Conservation (phyloP, 768 basidiomycete species). For the Peribolospora baueri region DNA sequence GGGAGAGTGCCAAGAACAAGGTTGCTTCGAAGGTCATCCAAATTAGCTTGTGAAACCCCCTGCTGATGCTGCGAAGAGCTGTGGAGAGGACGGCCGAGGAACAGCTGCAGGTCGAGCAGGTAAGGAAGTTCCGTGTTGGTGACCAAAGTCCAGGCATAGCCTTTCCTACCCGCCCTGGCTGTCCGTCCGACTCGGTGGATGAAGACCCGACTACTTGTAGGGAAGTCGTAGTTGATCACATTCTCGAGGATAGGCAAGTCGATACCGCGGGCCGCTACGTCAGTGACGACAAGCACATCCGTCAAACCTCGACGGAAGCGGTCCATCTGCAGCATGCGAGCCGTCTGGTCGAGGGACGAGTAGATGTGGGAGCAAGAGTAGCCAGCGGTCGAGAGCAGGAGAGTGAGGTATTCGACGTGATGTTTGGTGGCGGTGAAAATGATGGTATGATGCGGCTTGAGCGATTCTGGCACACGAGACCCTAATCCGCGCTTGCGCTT, state of each 20-base stretch:
- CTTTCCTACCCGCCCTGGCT: constrained; percentile 76
- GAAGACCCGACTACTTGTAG: constrained; percentile 74
- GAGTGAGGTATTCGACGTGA: constrained; percentile 81
- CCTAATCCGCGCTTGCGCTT: constrained; percentile 11
- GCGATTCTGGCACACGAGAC: constrained; percentile 11
- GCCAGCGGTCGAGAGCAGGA: constrained; percentile 49
- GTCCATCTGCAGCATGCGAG: constrained; percentile 72
- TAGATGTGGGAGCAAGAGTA: constrained; percentile 87
- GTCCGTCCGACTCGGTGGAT: constrained; percentile 93
- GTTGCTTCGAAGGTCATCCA: constrained; percentile 3
- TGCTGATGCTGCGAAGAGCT: constrained; percentile 25
- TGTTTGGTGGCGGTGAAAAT: constrained; percentile 94
- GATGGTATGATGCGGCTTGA: constrained; percentile 68
- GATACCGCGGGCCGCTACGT: constrained; percentile 92
- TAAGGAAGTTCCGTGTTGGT: constrained; percentile 66
- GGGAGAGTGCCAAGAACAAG: constrained; percentile 63
- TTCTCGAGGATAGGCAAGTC: constrained; percentile 92
- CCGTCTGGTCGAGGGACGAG: constrained; percentile 76
- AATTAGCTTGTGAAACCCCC: neutral
- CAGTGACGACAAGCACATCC: constrained; percentile 77
- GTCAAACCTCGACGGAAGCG: constrained; percentile 59
- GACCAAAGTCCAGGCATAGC: constrained; percentile 91
- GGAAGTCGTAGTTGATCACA: constrained; percentile 95
- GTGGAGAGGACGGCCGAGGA: constrained; percentile 51
- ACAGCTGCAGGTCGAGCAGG: constrained; percentile 75